These are phyloP conservation scores for Lentinus tigrinus DNA, from an alignment of 768 basidiomycete genomes.

Conservation along the genomic window DNA sequence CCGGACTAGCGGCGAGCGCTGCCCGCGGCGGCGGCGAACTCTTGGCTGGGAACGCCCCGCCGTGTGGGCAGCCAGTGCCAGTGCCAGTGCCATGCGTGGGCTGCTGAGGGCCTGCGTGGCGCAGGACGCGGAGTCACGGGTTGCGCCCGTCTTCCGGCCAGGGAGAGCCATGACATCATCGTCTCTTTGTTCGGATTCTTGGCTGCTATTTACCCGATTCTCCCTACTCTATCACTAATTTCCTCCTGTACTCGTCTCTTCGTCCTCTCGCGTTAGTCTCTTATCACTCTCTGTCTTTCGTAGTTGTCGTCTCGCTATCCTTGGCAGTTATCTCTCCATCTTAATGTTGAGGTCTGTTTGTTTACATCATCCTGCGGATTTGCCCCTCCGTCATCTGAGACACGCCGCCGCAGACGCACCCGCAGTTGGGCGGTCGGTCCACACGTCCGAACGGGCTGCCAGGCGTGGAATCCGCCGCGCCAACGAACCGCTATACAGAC, in stretches of 20 bases:
- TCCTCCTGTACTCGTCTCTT: neutral
- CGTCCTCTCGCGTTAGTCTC: neutral
- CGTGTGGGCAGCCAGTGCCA: neutral
- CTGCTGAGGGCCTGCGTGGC: too few relatives aligned
- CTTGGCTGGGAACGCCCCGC: neutral
- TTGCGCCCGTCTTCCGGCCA: neutral
- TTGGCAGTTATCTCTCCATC: neutral
- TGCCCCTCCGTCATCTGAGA: neutral
- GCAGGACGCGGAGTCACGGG: neutral
- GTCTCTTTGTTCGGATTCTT: neutral
- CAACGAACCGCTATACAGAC: too few relatives aligned
- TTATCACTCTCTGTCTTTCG: neutral
- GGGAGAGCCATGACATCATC: slow-evolving; percentile 4
- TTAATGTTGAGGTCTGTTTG: neutral
- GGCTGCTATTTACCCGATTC: neutral
- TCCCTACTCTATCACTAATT: neutral
- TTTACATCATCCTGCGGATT: neutral
- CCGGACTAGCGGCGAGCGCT: neutral
- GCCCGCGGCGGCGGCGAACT: neutral
- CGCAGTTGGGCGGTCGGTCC: too few relatives aligned
- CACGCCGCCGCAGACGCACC: too few relatives aligned
- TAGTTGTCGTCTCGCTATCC: slow-evolving; percentile 8
- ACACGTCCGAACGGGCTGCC: too few relatives aligned
- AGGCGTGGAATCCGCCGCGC: too few relatives aligned
- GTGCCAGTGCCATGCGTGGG: too few relatives aligned